A percentile compares a stretch with the other conserved stretches of the same genome.
These are phyloP conservation scores for Fusarium lyarnte DNA, from an alignment of 2,329 filamentous ascomycete genomes.

Conservation along the genomic window DNA sequence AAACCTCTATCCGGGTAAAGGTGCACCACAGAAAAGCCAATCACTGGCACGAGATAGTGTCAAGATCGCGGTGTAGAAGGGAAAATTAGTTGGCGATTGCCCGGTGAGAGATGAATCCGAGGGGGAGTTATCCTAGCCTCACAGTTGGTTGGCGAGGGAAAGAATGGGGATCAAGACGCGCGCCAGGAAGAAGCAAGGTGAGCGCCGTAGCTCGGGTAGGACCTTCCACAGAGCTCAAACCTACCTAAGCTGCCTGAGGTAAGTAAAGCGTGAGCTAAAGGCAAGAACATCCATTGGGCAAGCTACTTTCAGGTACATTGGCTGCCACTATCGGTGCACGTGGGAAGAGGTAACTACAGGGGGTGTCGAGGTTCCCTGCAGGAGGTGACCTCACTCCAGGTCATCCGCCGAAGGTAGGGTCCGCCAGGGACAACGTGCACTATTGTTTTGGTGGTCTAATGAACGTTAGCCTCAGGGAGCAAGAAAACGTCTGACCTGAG, in stretches of 20 bases:
- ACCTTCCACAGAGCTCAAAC: slow-evolving; percentile 27
- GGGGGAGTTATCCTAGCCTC: slow-evolving; percentile 30
- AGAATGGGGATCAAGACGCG: slow-evolving; percentile 38
- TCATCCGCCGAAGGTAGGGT: slow-evolving; percentile 32
- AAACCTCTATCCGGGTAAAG: background rate
- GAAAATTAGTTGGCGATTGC: slow-evolving; percentile 24
- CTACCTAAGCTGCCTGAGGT: slow-evolving; percentile 22
- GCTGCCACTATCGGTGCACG: background rate
- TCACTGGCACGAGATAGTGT: slow-evolving; percentile 27
- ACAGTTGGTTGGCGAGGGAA: slow-evolving; percentile 39
- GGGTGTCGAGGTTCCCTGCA: background rate
- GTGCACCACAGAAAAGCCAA: slow-evolving; percentile 21
- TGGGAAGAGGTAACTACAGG: slow-evolving; percentile 5
- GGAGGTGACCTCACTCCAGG: slow-evolving; percentile 30
- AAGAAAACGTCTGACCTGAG: too few relatives aligned
- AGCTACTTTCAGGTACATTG: slow-evolving; percentile 15
- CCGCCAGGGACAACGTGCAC: slow-evolving; percentile 34
- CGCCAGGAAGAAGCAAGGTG: slow-evolving; percentile 39
- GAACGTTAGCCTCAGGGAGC: background rate
- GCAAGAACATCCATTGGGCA: slow-evolving; percentile 14
- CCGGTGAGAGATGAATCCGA: slow-evolving; percentile 36
- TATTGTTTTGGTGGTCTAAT: slow-evolving; percentile 31
- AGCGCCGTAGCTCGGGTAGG: slow-evolving; percentile 19
- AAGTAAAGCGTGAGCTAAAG: slow-evolving; percentile 22
- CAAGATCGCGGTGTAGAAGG: slow-evolving; percentile 28